Conservation (phyloP, 2,329 filamentous ascomycete genomes). For the Rhexocercosporidium sp. region DNA sequence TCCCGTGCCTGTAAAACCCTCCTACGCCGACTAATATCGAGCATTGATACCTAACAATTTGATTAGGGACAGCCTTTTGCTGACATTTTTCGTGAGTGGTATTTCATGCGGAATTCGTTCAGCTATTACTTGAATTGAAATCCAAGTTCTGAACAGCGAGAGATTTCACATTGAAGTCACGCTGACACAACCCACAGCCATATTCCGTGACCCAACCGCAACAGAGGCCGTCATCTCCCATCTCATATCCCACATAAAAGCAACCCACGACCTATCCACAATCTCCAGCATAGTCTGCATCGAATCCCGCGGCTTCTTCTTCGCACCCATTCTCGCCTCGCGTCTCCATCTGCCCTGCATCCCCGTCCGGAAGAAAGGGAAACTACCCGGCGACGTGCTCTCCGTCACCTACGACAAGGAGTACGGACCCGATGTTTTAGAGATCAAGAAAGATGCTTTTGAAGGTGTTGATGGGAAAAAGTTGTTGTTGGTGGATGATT, state of each 20-base stretch:
- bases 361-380: constrained; percentile 90
- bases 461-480: constrained; percentile 69
- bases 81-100: constrained; percentile 22
- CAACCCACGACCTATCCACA: constrained; percentile 23
- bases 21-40: no score
- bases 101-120: background rate
- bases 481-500: constrained; percentile 92
- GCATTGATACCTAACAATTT: background rate
- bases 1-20: constrained; percentile 27
- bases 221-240: constrained; percentile 31
- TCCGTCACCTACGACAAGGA: constrained; percentile 90
- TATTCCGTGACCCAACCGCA: constrained; percentile 29
- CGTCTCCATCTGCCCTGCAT: constrained; percentile 82
- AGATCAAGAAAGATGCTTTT: constrained; percentile 82
- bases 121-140: no score
- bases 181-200: constrained; percentile 30
- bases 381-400: constrained; percentile 85
- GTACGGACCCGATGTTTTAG: constrained; percentile 91
- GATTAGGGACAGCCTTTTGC: constrained; percentile 30
- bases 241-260: constrained; percentile 23
- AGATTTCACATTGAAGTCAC: background rate
- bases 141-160: background rate
- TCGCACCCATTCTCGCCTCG: constrained; percentile 85
- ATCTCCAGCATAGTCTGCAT: constrained; percentile 71
- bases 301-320: constrained; percentile 91